Conservation (phyloP, 495 filamentous ascomycete species). For the Paragyromitra xinjiangensis region DNA sequence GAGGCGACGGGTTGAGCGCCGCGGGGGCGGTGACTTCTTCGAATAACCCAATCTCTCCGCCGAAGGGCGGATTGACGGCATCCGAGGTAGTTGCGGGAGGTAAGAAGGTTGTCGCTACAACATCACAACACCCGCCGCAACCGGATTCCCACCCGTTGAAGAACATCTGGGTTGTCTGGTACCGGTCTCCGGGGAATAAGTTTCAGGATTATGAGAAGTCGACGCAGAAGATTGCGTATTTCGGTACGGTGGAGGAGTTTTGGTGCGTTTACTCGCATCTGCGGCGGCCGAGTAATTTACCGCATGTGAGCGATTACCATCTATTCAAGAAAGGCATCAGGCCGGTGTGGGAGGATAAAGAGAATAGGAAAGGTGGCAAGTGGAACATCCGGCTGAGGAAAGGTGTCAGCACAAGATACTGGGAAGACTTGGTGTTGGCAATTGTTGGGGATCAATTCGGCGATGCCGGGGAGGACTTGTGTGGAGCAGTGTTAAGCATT, state of each 20-base stretch:
- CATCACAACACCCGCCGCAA: conserved; percentile 54
- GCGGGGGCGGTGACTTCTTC: conserved; percentile 37
- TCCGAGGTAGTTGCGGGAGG: conserved; percentile 67
- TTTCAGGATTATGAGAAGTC: conserved; percentile 99
- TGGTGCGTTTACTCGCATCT: conserved; percentile 91
- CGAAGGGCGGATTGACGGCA: conserved; percentile 52
- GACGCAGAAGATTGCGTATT: conserved; percentile 80
- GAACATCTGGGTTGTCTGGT: conserved; percentile 96
- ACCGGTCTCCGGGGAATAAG: conserved; percentile 81
- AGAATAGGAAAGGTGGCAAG: conserved; percentile 94
- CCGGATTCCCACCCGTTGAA: conserved; percentile 70
- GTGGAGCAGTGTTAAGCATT: conserved; percentile 91
- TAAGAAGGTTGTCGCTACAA: conserved; percentile 67
- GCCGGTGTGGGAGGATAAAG: conserved; percentile 98
- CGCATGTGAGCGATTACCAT: conserved; percentile 95
- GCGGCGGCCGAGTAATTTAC: conserved; percentile 85
- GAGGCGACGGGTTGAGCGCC: conserved; percentile 65
- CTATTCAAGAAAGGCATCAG: conserved; percentile 97
- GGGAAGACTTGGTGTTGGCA: conserved; percentile 92
- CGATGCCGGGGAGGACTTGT: conserved; percentile 93
- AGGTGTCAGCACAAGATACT: conserved; percentile 94
- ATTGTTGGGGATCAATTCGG: conserved; percentile 95
- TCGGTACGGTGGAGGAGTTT: conserved; percentile 87
- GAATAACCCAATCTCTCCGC: conserved; percentile 51
- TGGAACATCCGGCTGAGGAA: conserved; percentile 97